phyloP scores from a whole-genome alignment of 495 filamentous ascomycete species.

The Penicillium taxi region DNA sequence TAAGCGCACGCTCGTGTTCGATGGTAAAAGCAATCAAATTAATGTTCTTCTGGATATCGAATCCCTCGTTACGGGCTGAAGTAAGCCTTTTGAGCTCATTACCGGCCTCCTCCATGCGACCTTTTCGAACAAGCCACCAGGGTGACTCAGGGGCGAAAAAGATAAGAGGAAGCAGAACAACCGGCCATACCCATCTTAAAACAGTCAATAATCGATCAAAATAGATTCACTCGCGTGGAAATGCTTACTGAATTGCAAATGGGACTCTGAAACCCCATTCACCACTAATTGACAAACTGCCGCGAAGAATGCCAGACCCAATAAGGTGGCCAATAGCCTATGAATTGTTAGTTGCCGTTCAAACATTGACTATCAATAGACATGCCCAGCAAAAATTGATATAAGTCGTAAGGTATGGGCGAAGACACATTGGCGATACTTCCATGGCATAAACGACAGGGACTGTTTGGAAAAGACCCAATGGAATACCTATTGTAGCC shows the following conservation, averaged over 20 bases:
- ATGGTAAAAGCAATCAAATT: constrained; percentile 77
- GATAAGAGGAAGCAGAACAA: constrained; percentile 60
- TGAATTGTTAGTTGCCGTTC: no score
- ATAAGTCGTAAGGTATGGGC: constrained; percentile 65
- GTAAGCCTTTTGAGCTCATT: constrained; percentile 56
- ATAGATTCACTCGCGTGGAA: no score
- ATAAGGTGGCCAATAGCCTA: constrained; percentile 65
- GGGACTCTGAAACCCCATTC: constrained; percentile 60
- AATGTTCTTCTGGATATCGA: constrained; percentile 63
- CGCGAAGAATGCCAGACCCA: constrained; percentile 57
- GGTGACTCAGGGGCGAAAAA: constrained; percentile 66
- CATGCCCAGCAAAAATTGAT: constrained; percentile 80
- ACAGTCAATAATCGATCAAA: no score
- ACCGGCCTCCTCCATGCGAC: constrained; percentile 57
- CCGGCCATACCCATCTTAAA: constrained; percentile 80
- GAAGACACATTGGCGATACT: constrained; percentile 63
- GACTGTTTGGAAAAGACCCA: constrained; percentile 71
- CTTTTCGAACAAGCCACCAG: constrained; percentile 73
- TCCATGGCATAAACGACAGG: constrained; percentile 75
- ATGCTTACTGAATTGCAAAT: constrained; percentile 65
- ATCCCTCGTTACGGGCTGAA: constrained; percentile 43
- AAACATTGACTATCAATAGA: no score
- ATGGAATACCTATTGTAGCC: no score
- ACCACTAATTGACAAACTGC: no score
- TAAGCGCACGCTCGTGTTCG: constrained; percentile 60